These are phyloP conservation scores for Ajuga reptans DNA, from an alignment of 305 asterid species.

Conservation along the genomic window DNA sequence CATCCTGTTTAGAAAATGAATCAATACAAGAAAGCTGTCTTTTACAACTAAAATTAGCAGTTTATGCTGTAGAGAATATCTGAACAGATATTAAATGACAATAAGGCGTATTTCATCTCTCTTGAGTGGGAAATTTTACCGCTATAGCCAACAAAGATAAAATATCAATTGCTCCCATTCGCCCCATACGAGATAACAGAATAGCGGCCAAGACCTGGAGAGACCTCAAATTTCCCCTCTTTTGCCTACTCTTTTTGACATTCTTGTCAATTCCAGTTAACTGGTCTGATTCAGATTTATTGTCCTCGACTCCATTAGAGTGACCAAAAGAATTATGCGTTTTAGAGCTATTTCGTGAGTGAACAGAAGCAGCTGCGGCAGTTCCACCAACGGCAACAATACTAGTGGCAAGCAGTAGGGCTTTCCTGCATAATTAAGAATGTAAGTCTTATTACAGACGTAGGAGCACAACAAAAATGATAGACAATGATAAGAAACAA, in stretches of 20 bases:
- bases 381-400: constrained; percentile 85
- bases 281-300: constrained; percentile 34
- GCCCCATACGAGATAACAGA: constrained; percentile 81
- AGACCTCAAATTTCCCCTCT: constrained; percentile 78
- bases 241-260: constrained; percentile 66
- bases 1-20: neutral
- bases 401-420: constrained; percentile 75
- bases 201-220: constrained; percentile 86
- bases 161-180: constrained; percentile 64
- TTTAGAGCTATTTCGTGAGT: constrained; percentile 45
- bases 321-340: constrained; percentile 34
- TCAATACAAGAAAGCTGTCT: neutral
- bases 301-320: constrained; percentile 44
- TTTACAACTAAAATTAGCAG: constrained; percentile 7
- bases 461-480: neutral
- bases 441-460: neutral
- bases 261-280: constrained; percentile 38
- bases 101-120: constrained; percentile 11
- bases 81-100: constrained; percentile 14
- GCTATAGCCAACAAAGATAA: constrained; percentile 75
- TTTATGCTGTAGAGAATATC: constrained; percentile 15
- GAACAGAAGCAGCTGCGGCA: constrained; percentile 72
- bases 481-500: neutral
- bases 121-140: constrained; percentile 48
- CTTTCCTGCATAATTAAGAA: constrained; percentile 47